Base-by-base conservation (phyloP, 441 rosid genomes). In the Gossypium davidsonii region DNA sequence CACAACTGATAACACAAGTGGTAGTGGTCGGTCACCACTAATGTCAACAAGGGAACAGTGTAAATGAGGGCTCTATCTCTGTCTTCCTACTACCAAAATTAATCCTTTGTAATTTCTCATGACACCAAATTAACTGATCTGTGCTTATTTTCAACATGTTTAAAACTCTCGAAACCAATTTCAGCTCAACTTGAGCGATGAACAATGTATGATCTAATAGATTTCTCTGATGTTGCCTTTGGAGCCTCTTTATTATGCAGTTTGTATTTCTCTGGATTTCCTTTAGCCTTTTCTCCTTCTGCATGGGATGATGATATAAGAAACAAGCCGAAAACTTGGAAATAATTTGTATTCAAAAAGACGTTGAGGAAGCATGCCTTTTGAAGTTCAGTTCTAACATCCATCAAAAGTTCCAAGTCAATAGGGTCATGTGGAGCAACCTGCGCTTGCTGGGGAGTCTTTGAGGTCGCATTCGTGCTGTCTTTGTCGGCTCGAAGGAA, bases 261-360 rank as follows among this genome's bases (percentile, higher is more conserved):
- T 80, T 79, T 65, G 88, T 80, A 44, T 87, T 84, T 75, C 88
- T 86, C 71, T 84, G 4, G 75, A 87, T 78, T 67, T 91, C 97
- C 76, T 87, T 89, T 1, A 93, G 79, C 83, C 75, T 87, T 74
- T 80, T 91, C 69, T 89, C 95, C 81, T 86, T 89, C 98, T 92
- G 84, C 81, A 77, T 2, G 20, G 2, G 37, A 26, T 8, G 2
- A 59, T 55, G 71, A 17, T 62, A 46, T 51, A 52, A 31, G 62
- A 66, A 59, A 26, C 1, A 49, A 10, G 37, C 48, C 26, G 37
- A 58, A 71, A 44, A 44, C 62, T 11, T n/a, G 65, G 1, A 60
- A 28, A 34, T 37, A 37, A 18, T 25, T 31, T 28, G 21, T 7
- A 10, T 7, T n/a, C 9, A 34, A 67, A 34, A 67, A 12, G 61